Evolutionary conservation across 2,329 filamentous ascomycete genomes (phyloP).

Genomic region (Lasiodiplodia hormozganensis): DNA sequence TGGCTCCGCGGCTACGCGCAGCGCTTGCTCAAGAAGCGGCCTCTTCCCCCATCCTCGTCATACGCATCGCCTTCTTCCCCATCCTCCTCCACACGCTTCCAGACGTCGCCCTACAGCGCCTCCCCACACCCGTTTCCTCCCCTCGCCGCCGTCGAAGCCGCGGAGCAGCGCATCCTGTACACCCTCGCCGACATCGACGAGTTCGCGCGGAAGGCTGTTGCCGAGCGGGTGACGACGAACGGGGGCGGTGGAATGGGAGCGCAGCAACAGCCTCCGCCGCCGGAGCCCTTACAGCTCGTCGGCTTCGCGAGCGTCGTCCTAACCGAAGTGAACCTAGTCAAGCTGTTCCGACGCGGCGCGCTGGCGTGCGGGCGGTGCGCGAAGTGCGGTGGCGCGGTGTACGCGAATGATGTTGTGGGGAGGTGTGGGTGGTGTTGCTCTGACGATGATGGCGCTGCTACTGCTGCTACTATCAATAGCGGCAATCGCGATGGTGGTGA

Average conservation of each 20-base stretch:
- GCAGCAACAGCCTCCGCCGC: no score
- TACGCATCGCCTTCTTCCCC: neutral
- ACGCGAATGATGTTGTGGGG: constrained; percentile 52
- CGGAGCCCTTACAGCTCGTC: constrained; percentile 16
- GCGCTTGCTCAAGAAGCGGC: constrained; percentile 42
- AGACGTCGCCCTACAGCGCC: constrained; percentile 45
- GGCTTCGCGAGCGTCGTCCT: constrained; percentile 56
- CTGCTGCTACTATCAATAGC: no score
- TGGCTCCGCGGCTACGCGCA: constrained; percentile 61
- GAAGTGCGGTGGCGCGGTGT: constrained; percentile 60
- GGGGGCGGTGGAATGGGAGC: no score
- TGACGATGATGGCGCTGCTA: accelerated
- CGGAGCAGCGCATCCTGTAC: constrained; percentile 47
- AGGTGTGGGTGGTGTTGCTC: neutral
- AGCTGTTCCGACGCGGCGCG: constrained; percentile 51
- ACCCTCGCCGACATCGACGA: constrained; percentile 55
- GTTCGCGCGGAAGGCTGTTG: constrained; percentile 45
- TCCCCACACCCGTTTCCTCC: constrained; percentile 46
- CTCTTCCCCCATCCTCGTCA: neutral
- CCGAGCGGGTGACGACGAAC: neutral
- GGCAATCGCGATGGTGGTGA: neutral
- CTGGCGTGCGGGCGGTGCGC: constrained; percentile 57
- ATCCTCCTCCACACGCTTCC: no score
- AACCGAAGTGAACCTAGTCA: constrained; percentile 50
- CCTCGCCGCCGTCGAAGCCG: constrained; percentile 34